A percentile compares a stretch with the other conserved stretches of the same genome.
phyloP scores from a whole-genome alignment of 306 rosid species.

The Acacia acuminata region DNA sequence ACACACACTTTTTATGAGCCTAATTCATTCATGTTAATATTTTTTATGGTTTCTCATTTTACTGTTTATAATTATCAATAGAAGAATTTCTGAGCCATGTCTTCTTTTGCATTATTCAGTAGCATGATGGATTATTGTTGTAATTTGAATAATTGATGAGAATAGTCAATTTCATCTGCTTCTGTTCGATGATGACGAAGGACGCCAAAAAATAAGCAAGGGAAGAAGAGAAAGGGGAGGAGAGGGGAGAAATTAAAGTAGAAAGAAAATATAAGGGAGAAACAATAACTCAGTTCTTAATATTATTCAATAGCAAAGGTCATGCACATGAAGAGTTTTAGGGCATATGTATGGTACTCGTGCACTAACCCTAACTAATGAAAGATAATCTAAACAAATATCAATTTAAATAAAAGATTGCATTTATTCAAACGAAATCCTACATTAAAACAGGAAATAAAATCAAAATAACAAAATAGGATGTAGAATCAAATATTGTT shows the following conservation, averaged over 20 bases:
- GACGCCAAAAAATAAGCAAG: neutral
- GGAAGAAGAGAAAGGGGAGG: neutral
- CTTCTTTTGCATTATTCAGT: slow-evolving; percentile 1
- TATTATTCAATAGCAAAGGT: neutral
- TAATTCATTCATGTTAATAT: slow-evolving; percentile 23
- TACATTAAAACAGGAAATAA: neutral
- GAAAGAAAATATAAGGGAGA: neutral
- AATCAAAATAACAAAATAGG: neutral
- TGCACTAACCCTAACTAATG: neutral
- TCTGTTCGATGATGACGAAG: neutral
- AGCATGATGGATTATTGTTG: neutral
- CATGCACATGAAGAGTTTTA: neutral
- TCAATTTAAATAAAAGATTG: neutral
- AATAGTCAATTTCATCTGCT: neutral
- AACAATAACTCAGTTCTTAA: neutral
- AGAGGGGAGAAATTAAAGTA: neutral
- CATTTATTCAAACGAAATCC: neutral
- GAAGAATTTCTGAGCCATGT: slow-evolving; percentile 2
- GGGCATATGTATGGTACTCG: neutral
- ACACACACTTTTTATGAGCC: neutral
- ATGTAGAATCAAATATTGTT: neutral
- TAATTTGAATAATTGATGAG: neutral
- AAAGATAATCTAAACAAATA: neutral
- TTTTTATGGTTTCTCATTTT: slow-evolving; percentile 19
- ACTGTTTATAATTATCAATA: slow-evolving; percentile 7